Evolutionary conservation across 306 rosid species (phyloP), one percentile per base, ranked within the genome.

Genomic region (Neltuma alba): DNA sequence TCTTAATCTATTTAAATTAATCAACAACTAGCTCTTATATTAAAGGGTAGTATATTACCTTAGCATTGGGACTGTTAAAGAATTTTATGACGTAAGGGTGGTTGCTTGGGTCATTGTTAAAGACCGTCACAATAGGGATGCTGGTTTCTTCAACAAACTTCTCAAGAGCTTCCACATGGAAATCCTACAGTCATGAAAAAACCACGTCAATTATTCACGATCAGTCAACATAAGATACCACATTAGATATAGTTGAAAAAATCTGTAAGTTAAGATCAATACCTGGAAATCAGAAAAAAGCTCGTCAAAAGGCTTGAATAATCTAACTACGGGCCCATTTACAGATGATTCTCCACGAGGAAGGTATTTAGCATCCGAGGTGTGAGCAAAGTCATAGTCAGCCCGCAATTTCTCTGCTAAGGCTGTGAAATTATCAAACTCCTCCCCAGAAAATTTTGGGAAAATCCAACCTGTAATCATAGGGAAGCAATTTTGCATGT

Each of bases 301-400:
- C 65, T 96, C 99, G 7, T 96, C 99, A 42, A 96, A 96, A 76
- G 99, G 97, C 91, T 96, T 96, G 85, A 96, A 83, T 33, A 96
- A 81, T 80, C 99, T 88, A 83, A 93, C 88, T 6, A 87, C 0
- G 6, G 97, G 99, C 8, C 99, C 96, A 48, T 84, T 30, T 47
- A 91, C 91, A 23, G 98, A 88, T 62, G 94, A 85, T 52, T 91
- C 98, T 69, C 99, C 99, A 34, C 84, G 87, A n/a, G 99, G 99
- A 76, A 96, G 96, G 82, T 83, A 78, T 81, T 93, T 93, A 73
- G 93, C 98, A 81, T 91, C 88, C 80, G 77, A 83, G 73, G 97
- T 89, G 81, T 96, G 99, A 37, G 87, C 99, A 81, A 96, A 90
- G 34, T 87, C 94, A 72, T 89, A 93, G 61, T 96, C 99, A 6